A percentile compares a stretch with the other conserved stretches of the same genome.
These are phyloP conservation scores for Fraxinus baroniana DNA, from an alignment of 305 asterid genomes.

Conservation along the genomic window DNA sequence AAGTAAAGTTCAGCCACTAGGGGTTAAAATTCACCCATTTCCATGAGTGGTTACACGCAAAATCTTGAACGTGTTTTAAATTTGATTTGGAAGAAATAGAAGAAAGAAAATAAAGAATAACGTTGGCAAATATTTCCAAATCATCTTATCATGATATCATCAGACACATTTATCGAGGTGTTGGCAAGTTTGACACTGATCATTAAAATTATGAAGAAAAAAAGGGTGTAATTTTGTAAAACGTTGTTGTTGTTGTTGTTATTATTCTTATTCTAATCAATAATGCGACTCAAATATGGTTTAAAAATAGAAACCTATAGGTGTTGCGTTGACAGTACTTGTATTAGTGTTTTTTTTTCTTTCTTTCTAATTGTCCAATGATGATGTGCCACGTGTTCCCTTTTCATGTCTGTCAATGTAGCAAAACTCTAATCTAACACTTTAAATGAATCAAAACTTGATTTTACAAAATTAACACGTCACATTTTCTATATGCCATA, in stretches of 20 bases:
- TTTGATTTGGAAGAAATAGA: background rate
- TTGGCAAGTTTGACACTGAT: background rate
- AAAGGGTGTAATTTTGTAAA: background rate
- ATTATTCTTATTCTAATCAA: background rate
- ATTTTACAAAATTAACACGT: no score
- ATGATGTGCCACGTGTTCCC: no score
- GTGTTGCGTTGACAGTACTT: no score
- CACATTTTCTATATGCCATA: background rate
- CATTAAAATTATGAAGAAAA: background rate
- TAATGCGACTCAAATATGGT: no score
- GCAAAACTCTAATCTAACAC: no score
- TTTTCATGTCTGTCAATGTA: no score
- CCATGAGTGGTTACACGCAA: background rate
- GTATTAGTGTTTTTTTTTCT: no score
- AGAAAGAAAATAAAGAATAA: background rate
- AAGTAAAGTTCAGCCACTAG: background rate
- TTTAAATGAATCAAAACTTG: background rate
- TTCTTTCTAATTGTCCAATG: no score
- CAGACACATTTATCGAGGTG: background rate
- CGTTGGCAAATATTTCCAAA: background rate
- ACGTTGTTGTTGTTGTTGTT: background rate
- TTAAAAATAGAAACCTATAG: no score
- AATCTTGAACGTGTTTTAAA: no score
- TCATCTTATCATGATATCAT: background rate
- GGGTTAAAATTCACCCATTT: background rate